Base-by-base conservation (phyloP, 371 early-diverging fungal genomes). In the Ecytonucleospora hepatopenaei region DNA sequence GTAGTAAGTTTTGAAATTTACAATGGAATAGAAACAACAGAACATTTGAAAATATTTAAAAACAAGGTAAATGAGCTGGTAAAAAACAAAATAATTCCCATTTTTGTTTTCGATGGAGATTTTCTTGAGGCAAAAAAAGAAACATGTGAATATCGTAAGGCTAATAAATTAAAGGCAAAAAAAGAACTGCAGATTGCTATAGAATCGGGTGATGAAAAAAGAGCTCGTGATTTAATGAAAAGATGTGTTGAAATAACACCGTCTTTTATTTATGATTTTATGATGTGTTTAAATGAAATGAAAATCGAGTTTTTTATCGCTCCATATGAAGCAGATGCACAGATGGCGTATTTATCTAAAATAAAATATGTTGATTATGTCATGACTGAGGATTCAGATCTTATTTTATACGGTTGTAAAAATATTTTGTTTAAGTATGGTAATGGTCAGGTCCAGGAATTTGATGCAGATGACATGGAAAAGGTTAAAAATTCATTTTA, bases 321-420 rank as follows among this genome's bases (percentile, higher is more conserved):
- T 2, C 98, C 98, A 0, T 96, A 92, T 68, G 97, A 97, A 76
- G 91, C 97, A 0, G 98, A 96, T 79, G 90, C 96, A 0, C 97
- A 97, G 75, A 80, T 97, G 34, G 86, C 88, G 0, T 92, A 84
- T 72, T 77, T 97, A 19, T 81, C 86, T 32, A 82, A 83, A 19
- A 82, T 77, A 5, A 85, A 86, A 12, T 55, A 85, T 17, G 87
- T 89, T 12, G 78, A 84, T 27, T 90, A 86, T 0, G 83, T 92
- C 19, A 81, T 94, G 5, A 91, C 97, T 0, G 95, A 94, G 80
- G 97, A 97, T 77, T 91, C 91, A 1, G 98, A 97, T 78, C 70
- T 96, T 34, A 78, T 96, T 1, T 89, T 87, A 1, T 97, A 89
- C 84, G 97, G 94, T 0, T 89, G 89, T 72, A 71, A 61, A 17